A percentile compares a stretch with the other conserved stretches of the same genome.
Conservation (phyloP, 495 filamentous ascomycete genomes). For the Diplogelasinospora grovesii region DNA sequence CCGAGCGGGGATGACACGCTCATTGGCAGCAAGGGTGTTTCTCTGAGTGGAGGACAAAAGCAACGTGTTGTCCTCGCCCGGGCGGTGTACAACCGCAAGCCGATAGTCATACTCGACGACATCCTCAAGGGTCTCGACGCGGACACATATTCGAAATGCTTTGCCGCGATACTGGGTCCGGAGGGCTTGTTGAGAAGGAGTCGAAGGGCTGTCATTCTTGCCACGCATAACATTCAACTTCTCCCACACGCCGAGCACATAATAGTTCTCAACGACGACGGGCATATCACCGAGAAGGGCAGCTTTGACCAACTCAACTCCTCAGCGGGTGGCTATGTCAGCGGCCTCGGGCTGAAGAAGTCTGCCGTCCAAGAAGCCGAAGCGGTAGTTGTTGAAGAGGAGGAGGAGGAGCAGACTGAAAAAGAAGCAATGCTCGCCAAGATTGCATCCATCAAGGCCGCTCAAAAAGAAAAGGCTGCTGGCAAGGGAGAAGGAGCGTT, state of each 20-base stretch:
- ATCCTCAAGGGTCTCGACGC: slow-evolving; percentile 50
- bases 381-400: no score
- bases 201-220: slow-evolving; percentile 45
- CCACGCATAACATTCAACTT: slow-evolving; percentile 31
- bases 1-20: slow-evolving; percentile 55
- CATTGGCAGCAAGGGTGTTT: slow-evolving; percentile 57
- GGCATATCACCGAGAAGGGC: slow-evolving; percentile 38
- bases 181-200: slow-evolving; percentile 46
- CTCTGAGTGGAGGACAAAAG: slow-evolving; percentile 59
- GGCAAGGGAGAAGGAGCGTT: slow-evolving; percentile 2
- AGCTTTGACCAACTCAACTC: slow-evolving; percentile 20
- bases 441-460: neutral
- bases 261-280: slow-evolving; percentile 33
- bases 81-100: slow-evolving; percentile 16
- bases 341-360: slow-evolving; percentile 7
- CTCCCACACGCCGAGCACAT: slow-evolving; percentile 41
- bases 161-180: slow-evolving; percentile 47
- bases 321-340: slow-evolving; percentile 11
- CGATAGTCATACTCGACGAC: slow-evolving; percentile 19
- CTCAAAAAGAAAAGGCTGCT: neutral
- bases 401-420: slow-evolving; percentile 6
- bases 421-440: neutral
- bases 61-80: slow-evolving; percentile 44
- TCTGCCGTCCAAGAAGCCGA: slow-evolving; percentile 3
- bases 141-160: slow-evolving; percentile 52